Evolutionary conservation across 768 basidiomycete genomes (phyloP), one percentile per base, ranked within the genome.

Genomic region (Lactarius hengduanensis): DNA sequence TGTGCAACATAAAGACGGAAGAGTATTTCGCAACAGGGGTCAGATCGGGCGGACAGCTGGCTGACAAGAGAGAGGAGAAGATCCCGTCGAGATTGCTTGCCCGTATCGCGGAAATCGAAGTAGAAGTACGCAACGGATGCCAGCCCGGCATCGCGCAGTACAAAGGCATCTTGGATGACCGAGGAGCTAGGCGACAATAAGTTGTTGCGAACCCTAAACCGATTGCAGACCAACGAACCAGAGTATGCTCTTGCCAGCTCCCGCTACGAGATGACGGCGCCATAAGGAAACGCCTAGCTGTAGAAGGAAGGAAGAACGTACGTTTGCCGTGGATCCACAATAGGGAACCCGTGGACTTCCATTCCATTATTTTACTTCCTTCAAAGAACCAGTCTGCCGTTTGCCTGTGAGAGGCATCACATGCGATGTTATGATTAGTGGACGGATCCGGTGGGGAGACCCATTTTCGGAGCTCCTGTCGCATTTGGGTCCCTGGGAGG

Each of bases 401-500:
- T 15, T 18, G 40, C 11, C 32, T 26, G 8, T 59, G 58, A 26
- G 26, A 26, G 16, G 47, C 47, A 50, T 20, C 22, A 22, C 47
- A 50, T 6, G 47, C n/a, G 22, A 50, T 50, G 26, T 59, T 30
- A 47, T 50, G 45, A 50, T 61, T 61, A 10, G 15, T 36, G 10
- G 47, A 61, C 34, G 47, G 34, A 36, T 61, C 45, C 5, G 60
- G 47, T 13, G 60, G 60, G 6, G 30, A 50, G 7, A 61, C 45
- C 60, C 60, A 61, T 15, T 0, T 61, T 16, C 3, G 9, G 4
- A 61, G 32, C 13, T 61, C 20, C 32, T 22, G 5, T 16, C 41
- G 16, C 41, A 53, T 3, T 54, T 61, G 15, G 3, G 32, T 22
- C 20, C 55, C 62, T 63, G 55, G 4, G 4, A 16, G 1, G 2